These are phyloP conservation scores for Verticillium nonalfalfae DNA, from an alignment of 2,329 filamentous ascomycete species.

Conservation along the genomic window DNA sequence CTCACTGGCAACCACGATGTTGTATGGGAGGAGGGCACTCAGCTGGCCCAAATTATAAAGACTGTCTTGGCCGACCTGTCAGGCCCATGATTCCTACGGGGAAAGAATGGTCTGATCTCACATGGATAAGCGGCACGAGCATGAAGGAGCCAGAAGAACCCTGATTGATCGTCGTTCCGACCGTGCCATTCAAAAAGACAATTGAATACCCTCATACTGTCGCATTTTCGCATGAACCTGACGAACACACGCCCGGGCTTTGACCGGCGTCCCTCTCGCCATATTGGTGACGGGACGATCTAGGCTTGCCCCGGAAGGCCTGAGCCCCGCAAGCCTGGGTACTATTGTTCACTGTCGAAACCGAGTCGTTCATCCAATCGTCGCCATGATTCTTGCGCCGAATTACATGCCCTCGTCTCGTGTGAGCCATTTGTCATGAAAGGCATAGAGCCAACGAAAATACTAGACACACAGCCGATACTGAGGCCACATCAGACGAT, in stretches of 20 bases:
- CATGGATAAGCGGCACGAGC: neutral
- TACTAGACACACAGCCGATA: conserved; percentile 33
- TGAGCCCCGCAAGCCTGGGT: too few relatives aligned
- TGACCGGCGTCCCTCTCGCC: too few relatives aligned
- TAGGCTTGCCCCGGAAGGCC: too few relatives aligned
- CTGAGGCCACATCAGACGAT: conserved; percentile 36
- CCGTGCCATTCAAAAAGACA: too few relatives aligned
- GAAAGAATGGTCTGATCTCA: neutral
- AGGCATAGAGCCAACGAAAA: conserved; percentile 32
- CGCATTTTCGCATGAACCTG: too few relatives aligned
- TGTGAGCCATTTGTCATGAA: conserved; percentile 33
- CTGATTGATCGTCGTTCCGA: too few relatives aligned
- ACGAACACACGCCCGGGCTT: too few relatives aligned
- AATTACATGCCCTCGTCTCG: conserved; percentile 36
- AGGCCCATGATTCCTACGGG: neutral
- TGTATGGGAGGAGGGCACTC: conserved; percentile 53
- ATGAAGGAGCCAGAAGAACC: too few relatives aligned
- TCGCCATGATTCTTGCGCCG: conserved; percentile 14
- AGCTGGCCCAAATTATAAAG: conserved; percentile 44
- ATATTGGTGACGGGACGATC: too few relatives aligned
- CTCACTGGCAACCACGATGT: conserved; percentile 56
- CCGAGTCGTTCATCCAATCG: too few relatives aligned
- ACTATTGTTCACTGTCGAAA: too few relatives aligned
- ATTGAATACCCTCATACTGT: conserved; percentile 15
- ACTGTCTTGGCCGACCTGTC: neutral